Percentiles rank a stretch among this genome's conserved stretches.
Conservation (phyloP, 75 land plant genomes). For the Cupressus sempervirens region DNA sequence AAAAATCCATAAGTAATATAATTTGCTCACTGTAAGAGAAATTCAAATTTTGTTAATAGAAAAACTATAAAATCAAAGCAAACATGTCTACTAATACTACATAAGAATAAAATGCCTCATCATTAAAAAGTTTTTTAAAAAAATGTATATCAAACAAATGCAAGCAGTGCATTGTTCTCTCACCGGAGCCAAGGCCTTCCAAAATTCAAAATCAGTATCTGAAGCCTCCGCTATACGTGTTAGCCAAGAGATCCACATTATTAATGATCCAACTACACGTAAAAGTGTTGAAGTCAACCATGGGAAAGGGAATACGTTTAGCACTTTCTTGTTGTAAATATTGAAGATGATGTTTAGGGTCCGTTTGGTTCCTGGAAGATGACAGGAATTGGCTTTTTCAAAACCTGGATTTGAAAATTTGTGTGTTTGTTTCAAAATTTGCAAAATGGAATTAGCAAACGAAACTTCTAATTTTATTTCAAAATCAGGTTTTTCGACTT, state of each 20-base stretch:
- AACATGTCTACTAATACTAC: background rate
- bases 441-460: no score
- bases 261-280: constrained; percentile 57
- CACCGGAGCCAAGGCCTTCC: constrained; percentile 62
- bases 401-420: no score
- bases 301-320: constrained; percentile 73
- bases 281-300: constrained; percentile 80
- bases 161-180: no score
- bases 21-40: background rate
- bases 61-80: background rate
- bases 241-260: constrained; percentile 67
- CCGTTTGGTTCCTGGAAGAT: no score
- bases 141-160: no score
- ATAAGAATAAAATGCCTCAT: background rate
- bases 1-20: background rate
- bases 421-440: no score
- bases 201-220: constrained; percentile 61
- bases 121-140: background rate
- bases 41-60: background rate
- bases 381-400: no score
- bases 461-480: no score
- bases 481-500: no score
- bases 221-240: constrained; percentile 48
- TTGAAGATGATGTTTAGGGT: constrained; percentile 74
- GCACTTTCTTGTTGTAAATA: constrained; percentile 77